Evolutionary conservation across 441 rosid species (phyloP), one percentile per base, ranked within the genome.

Genomic region (Daphne laureola): DNA sequence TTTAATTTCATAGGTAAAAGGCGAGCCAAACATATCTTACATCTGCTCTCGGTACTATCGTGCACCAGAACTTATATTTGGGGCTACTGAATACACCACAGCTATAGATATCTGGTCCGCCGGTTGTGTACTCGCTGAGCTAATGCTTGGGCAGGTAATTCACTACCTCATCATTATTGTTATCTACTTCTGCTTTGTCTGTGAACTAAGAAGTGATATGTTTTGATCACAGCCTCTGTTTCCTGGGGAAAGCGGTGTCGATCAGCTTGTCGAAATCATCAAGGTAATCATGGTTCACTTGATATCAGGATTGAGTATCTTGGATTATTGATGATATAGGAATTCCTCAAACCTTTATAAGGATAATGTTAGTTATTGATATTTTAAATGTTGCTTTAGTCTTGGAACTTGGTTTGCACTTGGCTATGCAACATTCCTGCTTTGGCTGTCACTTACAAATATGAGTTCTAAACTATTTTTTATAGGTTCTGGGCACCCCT

Each of bases 71-170:
- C 86, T 92, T 53, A 92, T 92, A 47, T 92, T 92, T 63, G 96
- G 98, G 12, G 98, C 98, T 9, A 88, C 95, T 0, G 95, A 88
- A 74, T 92, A 92, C 69, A 88, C 96, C 57, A 71, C 95, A 23
- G 96, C 98, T 25, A 88, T 91, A 64, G 98, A 91, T 65, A 79
- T 91, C 71, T 91, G 98, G 98, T 91, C 98, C 44, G 93, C 91
- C 41, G 98, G 98, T 14, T 91, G 98, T 50, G 96, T 88, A 58
- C 76, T 91, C 35, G 98, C 96, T 7, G 98, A 91, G 72, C 78
- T 91, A 59, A 78, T 91, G 15, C 87, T 86, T 57, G 98, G 98
- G n/a, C 98, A 91, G 86, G 98, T 91, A 40, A 50, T 63, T 27
- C 45, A 67, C 63, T 40, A 12, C 35, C 38, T 49, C 49, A 16